Evolutionary conservation across 306 rosid species (phyloP), one percentile per base, ranked within the genome.

Genomic region (Malus sylvestris): DNA sequence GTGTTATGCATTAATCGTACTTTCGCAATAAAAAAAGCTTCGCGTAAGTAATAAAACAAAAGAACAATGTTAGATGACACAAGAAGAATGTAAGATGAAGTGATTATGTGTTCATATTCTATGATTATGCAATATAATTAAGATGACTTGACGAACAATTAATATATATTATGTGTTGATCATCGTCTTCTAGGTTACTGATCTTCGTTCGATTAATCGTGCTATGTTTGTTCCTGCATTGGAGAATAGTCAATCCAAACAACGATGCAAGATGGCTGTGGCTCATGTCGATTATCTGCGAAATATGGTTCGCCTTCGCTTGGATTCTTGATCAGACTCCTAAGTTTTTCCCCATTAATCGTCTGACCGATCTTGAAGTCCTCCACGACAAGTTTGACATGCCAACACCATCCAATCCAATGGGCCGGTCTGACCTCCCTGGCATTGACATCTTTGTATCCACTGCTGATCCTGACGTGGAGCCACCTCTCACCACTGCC

Each of bases 301-400:
- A 95, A 82, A 74, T 92, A 75, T 95, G 98, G 98, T 95, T 95
- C 75, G 97, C 97, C 51, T 70, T 95, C 70, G 92, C 98, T 45
- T 92, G 98, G 98, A 86, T 95, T 42, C 93, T 92, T 11, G 98
- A 95, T 68, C 98, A 95, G 72, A 84, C 86, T 79, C 97, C 97
- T 7, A 95, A 95, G 81, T 84, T 96, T 79, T 78, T 85, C 45
- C 98, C 98, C 45, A 87, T 92, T 35, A 92, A 93, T 19, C 93
- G 98, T 0, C 82, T 85, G 60, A 95, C 98, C 6, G 88, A 95
- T 70, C 88, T 95, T 72, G 88, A 89, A 10, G 90, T 88, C 49
- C 88, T 92, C 73, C 75, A 86, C 66, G 88, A 90, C 40, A 89
- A 93, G 86, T 95, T 90, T 12, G 98, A 95, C 12, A 58, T 78